Percentiles rank a stretch among this genome's conserved stretches.
Conservation (phyloP, 768 basidiomycete genomes). For the Leccinum disarticulatum region DNA sequence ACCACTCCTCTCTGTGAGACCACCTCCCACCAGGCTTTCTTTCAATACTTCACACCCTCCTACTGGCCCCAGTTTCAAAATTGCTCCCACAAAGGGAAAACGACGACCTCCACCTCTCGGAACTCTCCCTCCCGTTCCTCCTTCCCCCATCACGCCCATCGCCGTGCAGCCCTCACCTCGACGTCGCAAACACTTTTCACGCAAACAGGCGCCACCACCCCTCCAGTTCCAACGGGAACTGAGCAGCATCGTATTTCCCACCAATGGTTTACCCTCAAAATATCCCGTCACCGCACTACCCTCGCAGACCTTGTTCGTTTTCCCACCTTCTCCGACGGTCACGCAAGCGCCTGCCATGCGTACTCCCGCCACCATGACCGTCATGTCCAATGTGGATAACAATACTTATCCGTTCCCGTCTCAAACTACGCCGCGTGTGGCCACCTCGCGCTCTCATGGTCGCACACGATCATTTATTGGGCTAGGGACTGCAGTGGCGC, state of each 20-base stretch:
- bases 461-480: conserved; percentile 76
- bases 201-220: conserved; percentile 55
- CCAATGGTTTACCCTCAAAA: conserved; percentile 22
- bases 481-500: conserved; percentile 62
- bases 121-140: conserved; percentile 67
- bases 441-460: conserved; percentile 64
- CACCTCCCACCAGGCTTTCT: conserved; percentile 56
- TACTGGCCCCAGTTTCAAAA: conserved; percentile 52
- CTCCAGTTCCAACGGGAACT: conserved; percentile 45
- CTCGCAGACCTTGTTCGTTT: conserved; percentile 84
- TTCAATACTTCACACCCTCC: conserved; percentile 46
- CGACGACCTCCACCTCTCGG: conserved; percentile 63
- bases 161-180: conserved; percentile 41
- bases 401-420: conserved; percentile 54
- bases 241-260: conserved; percentile 29
- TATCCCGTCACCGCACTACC: conserved; percentile 45
- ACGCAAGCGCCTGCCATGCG: conserved; percentile 43
- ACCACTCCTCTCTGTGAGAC: conserved; percentile 29
- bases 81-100: conserved; percentile 50
- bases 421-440: conserved; percentile 65
- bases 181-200: conserved; percentile 49
- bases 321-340: conserved; percentile 74
- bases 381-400: conserved; percentile 59
- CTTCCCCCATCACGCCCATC: conserved; percentile 62
- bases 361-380: conserved; percentile 80